Evolutionary conservation across 148 eudicot genomes (phyloP), one percentile per base, ranked within the genome.

Genomic region (Heliosperma pusillum): DNA sequence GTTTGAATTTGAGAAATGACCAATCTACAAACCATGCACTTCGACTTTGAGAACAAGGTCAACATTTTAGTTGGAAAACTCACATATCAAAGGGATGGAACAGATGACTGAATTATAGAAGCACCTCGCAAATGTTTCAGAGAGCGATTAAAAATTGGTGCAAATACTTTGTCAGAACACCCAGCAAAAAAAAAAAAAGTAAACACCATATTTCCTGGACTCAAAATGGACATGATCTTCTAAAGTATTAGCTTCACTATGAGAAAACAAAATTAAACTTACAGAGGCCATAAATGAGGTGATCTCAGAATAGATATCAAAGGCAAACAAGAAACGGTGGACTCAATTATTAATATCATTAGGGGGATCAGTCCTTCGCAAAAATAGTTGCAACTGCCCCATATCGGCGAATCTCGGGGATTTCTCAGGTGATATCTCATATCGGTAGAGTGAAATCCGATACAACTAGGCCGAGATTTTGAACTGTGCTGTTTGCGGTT

Each of bases 231-330:
- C n/a, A 19, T 33, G 15, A 66, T 36, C 47, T 40, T 66, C 70
- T 17, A 26, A 26, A 36, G 12, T n/a, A n/a, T 40, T 66, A 66
- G 47, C 40, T 12, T 26, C 40, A 12, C 66, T 36, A 26, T 27
- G 66, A 63, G 66, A 58, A 8, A 27, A 63, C 27, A 22, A 33
- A 66, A 66, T 19, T 52, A 66, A 26, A 69, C 71, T 21, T 45
- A 22, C 71, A 69, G 22, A 69, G 24, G 30, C 30, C 56, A 36
- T 40, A 63, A 11, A 36, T 21, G 56, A 21, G 71, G 6, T 24
- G 30, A 69, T 69, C 53, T n/a, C 20, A 36, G 52, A 40, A 21
- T 13, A 66, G 20, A 36, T 7, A 42, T 66, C 52, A 10, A 40
- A 40, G 21, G 2, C 70, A 5, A 26, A 45, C 7, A 70, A 44